Evolutionary conservation across 805 yeast species (phyloP).

Genomic region (Pichia occidentalis): DNA sequence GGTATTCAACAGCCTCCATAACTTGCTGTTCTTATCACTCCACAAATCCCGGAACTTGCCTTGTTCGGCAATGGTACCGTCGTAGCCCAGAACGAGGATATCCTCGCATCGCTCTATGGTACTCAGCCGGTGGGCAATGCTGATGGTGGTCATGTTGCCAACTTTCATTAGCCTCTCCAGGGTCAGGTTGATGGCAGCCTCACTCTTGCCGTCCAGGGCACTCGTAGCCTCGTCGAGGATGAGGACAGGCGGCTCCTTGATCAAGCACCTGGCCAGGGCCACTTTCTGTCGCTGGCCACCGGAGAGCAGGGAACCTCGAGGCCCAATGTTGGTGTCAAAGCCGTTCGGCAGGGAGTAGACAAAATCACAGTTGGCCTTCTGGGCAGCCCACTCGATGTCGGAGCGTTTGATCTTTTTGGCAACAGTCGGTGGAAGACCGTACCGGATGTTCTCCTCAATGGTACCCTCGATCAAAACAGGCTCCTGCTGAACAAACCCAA

Average conservation of each 20-base stretch:
- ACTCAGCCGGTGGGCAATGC: conserved; percentile 87
- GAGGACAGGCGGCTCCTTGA: conserved; percentile 57
- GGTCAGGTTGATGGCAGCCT: conserved; percentile 75
- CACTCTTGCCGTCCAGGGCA: conserved; percentile 85
- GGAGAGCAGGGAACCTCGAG: conserved; percentile 58
- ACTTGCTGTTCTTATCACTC: conserved; percentile 31
- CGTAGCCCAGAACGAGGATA: conserved; percentile 71
- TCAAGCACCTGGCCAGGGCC: conserved; percentile 69
- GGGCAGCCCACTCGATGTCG: conserved; percentile 57
- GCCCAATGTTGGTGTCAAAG: conserved; percentile 76
- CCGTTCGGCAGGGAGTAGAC: conserved; percentile 73
- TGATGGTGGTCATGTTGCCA: conserved; percentile 57
- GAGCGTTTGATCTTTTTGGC: conserved; percentile 51
- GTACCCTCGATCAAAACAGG: conserved; percentile 86
- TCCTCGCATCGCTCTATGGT: conserved; percentile 81
- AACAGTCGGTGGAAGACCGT: conserved; percentile 46
- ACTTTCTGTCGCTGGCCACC: conserved; percentile 77
- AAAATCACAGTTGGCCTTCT: conserved; percentile 73
- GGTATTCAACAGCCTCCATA: conserved; percentile 29
- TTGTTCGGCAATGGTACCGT: conserved; percentile 72
- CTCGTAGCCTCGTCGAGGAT: conserved; percentile 83
- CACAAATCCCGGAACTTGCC: conserved; percentile 60
- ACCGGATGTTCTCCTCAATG: conserved; percentile 77
- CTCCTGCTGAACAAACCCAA: conserved; percentile 90
- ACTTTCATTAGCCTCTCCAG: conserved; percentile 44